Conservation (phyloP, 2,329 filamentous ascomycete species). For the Emmonsiellopsis sp. region DNA sequence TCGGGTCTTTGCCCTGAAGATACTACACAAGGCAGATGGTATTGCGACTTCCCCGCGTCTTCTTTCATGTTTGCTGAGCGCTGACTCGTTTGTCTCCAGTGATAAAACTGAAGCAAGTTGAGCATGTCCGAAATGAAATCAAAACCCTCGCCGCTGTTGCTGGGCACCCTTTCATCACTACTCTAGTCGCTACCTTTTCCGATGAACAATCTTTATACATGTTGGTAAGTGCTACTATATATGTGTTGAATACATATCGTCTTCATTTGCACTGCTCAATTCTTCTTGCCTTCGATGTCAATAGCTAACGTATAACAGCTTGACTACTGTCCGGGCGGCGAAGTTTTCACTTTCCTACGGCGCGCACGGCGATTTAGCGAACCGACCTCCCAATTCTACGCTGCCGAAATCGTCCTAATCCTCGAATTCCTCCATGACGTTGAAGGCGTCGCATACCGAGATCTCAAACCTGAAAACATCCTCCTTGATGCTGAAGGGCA, state of each 20-base stretch:
- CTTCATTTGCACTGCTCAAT: not conserved
- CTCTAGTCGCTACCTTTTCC: slow-evolving; percentile 55
- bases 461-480: slow-evolving; percentile 60
- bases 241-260: not conserved
- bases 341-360: slow-evolving; percentile 58
- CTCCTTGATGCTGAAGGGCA: slow-evolving; percentile 57
- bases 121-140: slow-evolving; percentile 59
- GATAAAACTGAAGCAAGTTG: slow-evolving; percentile 57
- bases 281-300: not conserved
- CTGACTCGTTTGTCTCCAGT: slow-evolving; percentile 23
- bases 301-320: slow-evolving; percentile 34
- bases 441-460: slow-evolving; percentile 57
- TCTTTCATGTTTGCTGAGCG: slow-evolving; percentile 8
- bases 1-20: slow-evolving; percentile 41
- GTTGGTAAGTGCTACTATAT: slow-evolving; percentile 30
- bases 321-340: slow-evolving; percentile 59
- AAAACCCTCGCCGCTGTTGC: slow-evolving; percentile 54
- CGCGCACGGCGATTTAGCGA: slow-evolving; percentile 55
- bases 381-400: slow-evolving; percentile 55
- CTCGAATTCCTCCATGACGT: slow-evolving; percentile 56
- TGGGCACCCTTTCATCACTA: slow-evolving; percentile 59
- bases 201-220: slow-evolving; percentile 51
- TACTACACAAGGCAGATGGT: slow-evolving; percentile 44
- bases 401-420: slow-evolving; percentile 57
- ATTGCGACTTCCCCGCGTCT: slow-evolving; percentile 9